Conservation (phyloP, 352 stramenopile species). For the Elongisporangium prolatum region DNA sequence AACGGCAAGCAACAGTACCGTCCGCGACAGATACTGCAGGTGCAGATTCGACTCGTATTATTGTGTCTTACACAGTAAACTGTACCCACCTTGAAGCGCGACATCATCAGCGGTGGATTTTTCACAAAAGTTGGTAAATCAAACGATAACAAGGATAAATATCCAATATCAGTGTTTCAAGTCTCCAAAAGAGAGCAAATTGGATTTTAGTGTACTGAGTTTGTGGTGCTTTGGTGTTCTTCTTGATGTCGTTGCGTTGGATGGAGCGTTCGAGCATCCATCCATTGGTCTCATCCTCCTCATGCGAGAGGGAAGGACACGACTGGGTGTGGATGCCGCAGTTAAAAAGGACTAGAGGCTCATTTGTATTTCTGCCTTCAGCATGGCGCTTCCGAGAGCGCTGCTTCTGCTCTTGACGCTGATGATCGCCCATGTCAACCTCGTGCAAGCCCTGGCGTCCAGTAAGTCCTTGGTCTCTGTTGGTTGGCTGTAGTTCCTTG, state of each 20-base stretch:
- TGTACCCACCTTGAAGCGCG: neutral
- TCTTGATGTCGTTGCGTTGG: neutral
- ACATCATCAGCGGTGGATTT: neutral
- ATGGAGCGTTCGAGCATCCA: neutral
- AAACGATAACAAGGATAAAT: neutral
- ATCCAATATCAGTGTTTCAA: neutral
- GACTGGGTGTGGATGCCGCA: neutral
- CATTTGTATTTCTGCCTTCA: neutral
- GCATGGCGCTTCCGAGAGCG: neutral
- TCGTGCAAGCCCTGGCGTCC: slow-evolving; percentile 5
- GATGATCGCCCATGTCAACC: neutral
- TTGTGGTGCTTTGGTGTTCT: neutral
- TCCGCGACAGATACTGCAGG: neutral
- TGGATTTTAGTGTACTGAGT: neutral
- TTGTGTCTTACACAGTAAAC: neutral
- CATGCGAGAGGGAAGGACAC: neutral
- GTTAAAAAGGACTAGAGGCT: neutral
- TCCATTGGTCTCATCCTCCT: neutral
- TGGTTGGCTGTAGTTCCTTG: neutral
- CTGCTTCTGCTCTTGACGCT: neutral
- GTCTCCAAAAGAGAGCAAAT: no score
- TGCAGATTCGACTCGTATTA: neutral
- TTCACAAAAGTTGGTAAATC: neutral
- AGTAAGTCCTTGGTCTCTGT: slow-evolving; percentile 1
- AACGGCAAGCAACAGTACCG: neutral